A percentile compares a stretch with the other conserved stretches of the same genome.
phyloP scores from a whole-genome alignment of 495 filamentous ascomycete species.

The Neurospora sp. region DNA sequence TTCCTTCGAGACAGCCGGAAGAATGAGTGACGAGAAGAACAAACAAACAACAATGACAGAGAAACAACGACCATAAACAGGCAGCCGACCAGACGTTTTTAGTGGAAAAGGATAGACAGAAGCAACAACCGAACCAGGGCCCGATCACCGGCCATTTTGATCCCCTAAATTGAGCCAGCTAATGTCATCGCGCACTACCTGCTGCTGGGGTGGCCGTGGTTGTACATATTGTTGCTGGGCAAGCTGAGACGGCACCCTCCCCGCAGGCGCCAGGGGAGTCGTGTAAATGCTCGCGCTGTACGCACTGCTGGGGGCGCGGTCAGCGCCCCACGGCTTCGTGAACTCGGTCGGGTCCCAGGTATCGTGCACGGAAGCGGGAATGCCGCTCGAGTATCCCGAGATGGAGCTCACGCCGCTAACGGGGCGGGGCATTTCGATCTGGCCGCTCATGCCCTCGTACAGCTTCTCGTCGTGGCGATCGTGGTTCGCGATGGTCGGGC shows the following conservation, averaged over 20 bases:
- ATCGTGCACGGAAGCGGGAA: conserved; percentile 43
- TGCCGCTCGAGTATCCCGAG: conserved; percentile 50
- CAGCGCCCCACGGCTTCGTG: conserved; percentile 35
- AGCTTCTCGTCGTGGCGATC: conserved; percentile 28
- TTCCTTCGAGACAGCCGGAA: neutral
- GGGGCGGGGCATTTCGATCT: conserved; percentile 46
- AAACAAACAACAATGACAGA: neutral
- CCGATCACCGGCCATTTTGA: conserved; percentile 5
- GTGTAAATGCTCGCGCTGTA: conserved; percentile 38
- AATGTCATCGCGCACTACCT: conserved; percentile 44
- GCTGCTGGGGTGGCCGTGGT: conserved; percentile 20
- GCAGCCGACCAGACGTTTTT: neutral
- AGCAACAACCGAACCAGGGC: neutral
- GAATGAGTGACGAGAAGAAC: neutral
- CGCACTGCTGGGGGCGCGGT: conserved; percentile 47
- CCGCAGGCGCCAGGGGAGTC: conserved; percentile 26
- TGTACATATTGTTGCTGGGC: conserved; percentile 25
- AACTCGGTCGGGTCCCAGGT: conserved; percentile 39
- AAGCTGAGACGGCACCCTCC: conserved; percentile 14
- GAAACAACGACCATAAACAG: neutral
- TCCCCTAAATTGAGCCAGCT: conserved; percentile 64
- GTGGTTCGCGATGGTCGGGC: conserved; percentile 54
- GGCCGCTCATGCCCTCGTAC: conserved; percentile 49
- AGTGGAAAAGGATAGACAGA: neutral
- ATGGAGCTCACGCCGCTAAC: conserved; percentile 41